Base-by-base conservation (phyloP, 441 rosid genomes). In the Erodium trifolium region DNA sequence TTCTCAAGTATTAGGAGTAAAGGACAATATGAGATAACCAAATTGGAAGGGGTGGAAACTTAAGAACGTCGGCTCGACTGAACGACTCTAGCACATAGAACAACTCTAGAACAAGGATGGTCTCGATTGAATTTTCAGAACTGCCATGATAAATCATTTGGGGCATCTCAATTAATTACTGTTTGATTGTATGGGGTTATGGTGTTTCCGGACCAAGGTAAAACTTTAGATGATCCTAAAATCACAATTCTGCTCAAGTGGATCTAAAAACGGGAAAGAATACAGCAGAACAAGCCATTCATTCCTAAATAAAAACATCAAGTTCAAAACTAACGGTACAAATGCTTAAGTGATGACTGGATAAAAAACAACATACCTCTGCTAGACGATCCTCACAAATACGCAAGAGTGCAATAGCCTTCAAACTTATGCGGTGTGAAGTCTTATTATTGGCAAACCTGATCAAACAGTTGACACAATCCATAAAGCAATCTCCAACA, bases 331-430 rank as follows among this genome's bases (percentile, higher is more conserved):
- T 39, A 63, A 70, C 43, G 45, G 45, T 41, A 9, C 11, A 9
- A 41, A 41, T 45, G 13, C 13, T 45, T 45, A 10, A 9, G 51
- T 45, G 51, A 45, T 12, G 13, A 9, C 73, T 16, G 34, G 59
- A 70, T 53, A 10, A 17, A 37, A 63, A 53, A 68, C 80, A 59
- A 63, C 59, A 68, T 75, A 95, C 99, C 98, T 95, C 99, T 37
- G 98, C 99, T 66, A 95, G 84, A 74, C 98, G 97, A 83, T 95
- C 98, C 82, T 95, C 99, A 78, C 99, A 95, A 77, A 95, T 95
- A 62, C 98, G 93, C 76, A 96, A 90, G 71, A 96, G 98, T 71
- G 99, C 99, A 84, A 96, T 88, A 70, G 99, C 98, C 88, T 96
- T 96, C 85, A 96, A 82, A 82, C 99, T 92, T 87, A 93, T 96